Evolutionary conservation across 2,329 filamentous ascomycete species (phyloP), one percentile per base, ranked within the genome.

Genomic region (Thielaviopsis musarum): DNA sequence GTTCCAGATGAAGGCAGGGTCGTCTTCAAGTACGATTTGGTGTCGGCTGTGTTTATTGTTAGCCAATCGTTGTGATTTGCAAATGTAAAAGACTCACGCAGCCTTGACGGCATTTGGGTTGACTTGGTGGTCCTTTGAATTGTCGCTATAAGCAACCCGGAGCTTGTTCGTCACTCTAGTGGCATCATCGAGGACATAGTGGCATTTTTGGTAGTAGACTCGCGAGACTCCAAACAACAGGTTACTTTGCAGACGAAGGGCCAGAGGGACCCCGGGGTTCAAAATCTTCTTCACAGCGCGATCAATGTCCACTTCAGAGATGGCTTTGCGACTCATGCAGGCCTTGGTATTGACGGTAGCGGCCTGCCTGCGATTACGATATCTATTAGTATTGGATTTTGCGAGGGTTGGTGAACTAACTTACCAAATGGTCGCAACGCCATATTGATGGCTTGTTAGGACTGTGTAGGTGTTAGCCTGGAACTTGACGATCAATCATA

Each of bases 381-480:
- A 48, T 49, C 9, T 28, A 34, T 26, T 41, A 62, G 13, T 62
- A 59, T 62, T 60, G 64, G 59, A 52, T 17, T 2, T 3, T n/a
- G n/a, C n/a, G 3, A 5, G 13, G 1, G 51, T 24, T 3, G 3
- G 10, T 7, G 5, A 17, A 17, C 28, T n/a, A 24, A 67, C 80
- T 67, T 76, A 95, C 91, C 93, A 98, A 62, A 98, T 85, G 1
- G 91, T 98, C 15, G 91, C 87, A 60, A 98, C 87, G 59, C 93
- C 93, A 79, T 96, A 87, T 69, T 93, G 85, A 67, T 83, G 83
- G 63, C 81, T 91, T 3, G 84, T 93, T 59, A 98, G 81, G 62
- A 98, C 82, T 85, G 60, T 12, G 21, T n/a, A 52, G 22, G 10
- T 21, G 65, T 74, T 52, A 72, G 67, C 13, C 45, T 17, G 10